Evolutionary conservation across 495 filamentous ascomycete species (phyloP).

Genomic region (Hamigera avellanea): DNA sequence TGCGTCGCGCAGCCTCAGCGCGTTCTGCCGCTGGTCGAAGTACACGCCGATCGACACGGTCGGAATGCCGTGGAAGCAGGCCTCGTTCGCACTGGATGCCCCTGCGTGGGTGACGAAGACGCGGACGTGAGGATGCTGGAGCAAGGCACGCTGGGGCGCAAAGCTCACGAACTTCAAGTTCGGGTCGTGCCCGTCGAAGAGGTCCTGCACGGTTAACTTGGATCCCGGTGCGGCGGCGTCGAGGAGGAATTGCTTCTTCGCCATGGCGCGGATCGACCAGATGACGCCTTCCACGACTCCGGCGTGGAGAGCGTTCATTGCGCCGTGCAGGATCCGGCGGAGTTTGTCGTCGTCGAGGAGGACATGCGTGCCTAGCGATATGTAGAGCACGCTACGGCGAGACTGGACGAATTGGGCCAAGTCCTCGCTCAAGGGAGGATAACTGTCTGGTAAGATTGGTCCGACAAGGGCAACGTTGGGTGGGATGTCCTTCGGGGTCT

Average conservation of each 20-base stretch:
- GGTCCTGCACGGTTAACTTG: conserved; percentile 6
- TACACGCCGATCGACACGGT: conserved; percentile 22
- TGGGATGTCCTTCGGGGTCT: conserved; percentile 25
- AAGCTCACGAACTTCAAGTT: conserved; percentile 15
- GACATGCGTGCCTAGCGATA: conserved; percentile 28
- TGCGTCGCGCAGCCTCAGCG: conserved; percentile 14
- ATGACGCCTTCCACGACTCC: conserved; percentile 25
- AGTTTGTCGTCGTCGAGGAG: conserved; percentile 13
- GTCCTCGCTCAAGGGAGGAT: conserved; percentile 10
- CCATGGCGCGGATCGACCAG: conserved; percentile 16
- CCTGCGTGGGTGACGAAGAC: conserved; percentile 27
- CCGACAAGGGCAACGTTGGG: conserved; percentile 21
- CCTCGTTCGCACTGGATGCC: conserved; percentile 24
- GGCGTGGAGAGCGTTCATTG: conserved; percentile 11
- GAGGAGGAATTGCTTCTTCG: conserved; percentile 9
- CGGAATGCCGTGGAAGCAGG: conserved; percentile 20
- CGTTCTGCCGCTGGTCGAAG: conserved; percentile 23
- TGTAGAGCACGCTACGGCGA: conserved; percentile 17
- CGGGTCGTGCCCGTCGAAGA: conserved; percentile 13
- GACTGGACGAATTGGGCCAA: conserved; percentile 10
- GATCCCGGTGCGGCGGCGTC: background rate
- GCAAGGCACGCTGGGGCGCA: conserved; percentile 22
- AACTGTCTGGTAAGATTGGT: conserved; percentile 20
- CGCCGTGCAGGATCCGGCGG: conserved; percentile 13
- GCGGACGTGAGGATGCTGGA: conserved; percentile 14